Conservation (phyloP, 139 green algal species). For the Asterochloris sp. region DNA sequence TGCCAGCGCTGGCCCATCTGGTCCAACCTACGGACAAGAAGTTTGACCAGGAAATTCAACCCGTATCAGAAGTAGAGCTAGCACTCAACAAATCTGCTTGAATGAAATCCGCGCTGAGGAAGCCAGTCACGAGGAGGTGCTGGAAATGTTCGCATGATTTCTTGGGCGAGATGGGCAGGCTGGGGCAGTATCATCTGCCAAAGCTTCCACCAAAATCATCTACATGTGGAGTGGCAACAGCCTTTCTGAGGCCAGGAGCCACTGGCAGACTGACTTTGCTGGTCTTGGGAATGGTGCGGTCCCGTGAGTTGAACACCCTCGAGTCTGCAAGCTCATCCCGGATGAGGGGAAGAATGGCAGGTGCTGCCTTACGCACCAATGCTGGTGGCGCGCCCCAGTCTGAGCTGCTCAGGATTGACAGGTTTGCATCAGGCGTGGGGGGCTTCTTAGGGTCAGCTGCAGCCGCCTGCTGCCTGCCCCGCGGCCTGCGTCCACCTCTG, state of each 20-base stretch:
- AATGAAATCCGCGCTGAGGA: too few species aligned
- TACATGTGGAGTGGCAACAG: slow-evolving; percentile 10
- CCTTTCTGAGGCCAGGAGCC: background rate
- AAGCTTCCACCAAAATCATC: slow-evolving; percentile 12
- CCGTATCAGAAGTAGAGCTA: too few species aligned
- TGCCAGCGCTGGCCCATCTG: too few species aligned
- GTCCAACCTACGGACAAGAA: too few species aligned
- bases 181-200: slow-evolving; percentile 1
- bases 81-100: too few species aligned
- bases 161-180: too few species aligned
- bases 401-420: background rate
- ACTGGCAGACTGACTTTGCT: slow-evolving; percentile 12
- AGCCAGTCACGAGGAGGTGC: too few species aligned
- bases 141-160: too few species aligned
- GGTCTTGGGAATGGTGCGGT: background rate
- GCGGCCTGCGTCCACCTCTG: background rate
- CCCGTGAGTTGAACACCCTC: slow-evolving; percentile 1
- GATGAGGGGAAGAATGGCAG: background rate
- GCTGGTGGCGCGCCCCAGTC: background rate
- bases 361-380: background rate
- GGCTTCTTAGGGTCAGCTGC: background rate
- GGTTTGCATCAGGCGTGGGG: background rate
- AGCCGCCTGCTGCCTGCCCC: background rate
- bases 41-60: too few species aligned
- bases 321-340: background rate